Evolutionary conservation across 108 stramenopile species (phyloP), one percentile per base, ranked within the genome.

Genomic region (Pseudonitzschia pungens): DNA sequence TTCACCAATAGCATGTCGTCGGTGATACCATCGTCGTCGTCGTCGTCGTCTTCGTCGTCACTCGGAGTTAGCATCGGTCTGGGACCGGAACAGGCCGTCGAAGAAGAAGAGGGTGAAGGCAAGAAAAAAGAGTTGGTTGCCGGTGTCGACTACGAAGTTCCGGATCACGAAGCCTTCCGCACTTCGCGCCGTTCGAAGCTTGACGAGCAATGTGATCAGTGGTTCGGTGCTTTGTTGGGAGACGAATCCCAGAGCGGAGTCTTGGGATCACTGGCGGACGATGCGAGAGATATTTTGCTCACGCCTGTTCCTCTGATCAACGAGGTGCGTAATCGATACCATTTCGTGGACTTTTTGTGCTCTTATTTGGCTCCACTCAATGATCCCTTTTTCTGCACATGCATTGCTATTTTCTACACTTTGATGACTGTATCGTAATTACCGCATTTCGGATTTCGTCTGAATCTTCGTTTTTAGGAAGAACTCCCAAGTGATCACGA

Each of bases 131-230:
- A 81, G 42, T 64, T 83, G 43, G 78, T 81, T 4, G 65, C 67
- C 28, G 84, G 80, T 41, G 80, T 85, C 0, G 84, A 81, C 51
- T 86, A 83, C 58, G 82, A 81, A 71, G 66, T 86, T 71, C 84
- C 84, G 22, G 89, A 95, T 68, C 88, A 91, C 69, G 93, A 95
- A 50, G 73, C 81, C n/a, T 91, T 77, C 71, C 87, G 93, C 15
- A 70, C 68, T 15, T 71, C 74, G 2, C 91, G 91, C 20, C 82
- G 91, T 56, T 81, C 85, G 31, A 81, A 80, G 28, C 53, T 88
- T 7, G 93, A 95, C 69, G 71, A 76, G 60, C 67, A 72, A 12
- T 90, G 89, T 27, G 93, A 95, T 69, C 80, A 73, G 2, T 95
- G 93, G 93, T 95, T 86, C 70, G 86, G 69, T 11, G 67, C 72